Evolutionary conservation across 2,329 filamentous ascomycete species (phyloP).

Genomic region (Capronia americana): DNA sequence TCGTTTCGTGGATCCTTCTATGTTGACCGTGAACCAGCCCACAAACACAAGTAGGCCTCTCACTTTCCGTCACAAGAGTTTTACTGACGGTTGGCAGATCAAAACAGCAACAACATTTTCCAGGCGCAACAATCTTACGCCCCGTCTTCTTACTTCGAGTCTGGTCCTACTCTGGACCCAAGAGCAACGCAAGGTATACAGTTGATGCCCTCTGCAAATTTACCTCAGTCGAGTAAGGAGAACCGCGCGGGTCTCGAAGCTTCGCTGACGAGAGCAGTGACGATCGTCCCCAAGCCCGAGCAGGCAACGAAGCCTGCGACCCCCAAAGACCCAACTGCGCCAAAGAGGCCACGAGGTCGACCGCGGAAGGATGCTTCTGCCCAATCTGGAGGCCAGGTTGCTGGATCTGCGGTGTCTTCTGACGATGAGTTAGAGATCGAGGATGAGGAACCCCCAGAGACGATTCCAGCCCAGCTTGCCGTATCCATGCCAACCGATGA

Average conservation of each 20-base stretch:
- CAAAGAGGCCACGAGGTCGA: conserved; percentile 38
- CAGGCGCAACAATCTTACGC: conserved; percentile 28
- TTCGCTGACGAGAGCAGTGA: conserved; percentile 16
- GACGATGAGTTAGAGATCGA: conserved; percentile 57
- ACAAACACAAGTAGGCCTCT: conserved; percentile 15
- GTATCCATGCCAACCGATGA: conserved; percentile 60
- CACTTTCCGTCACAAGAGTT: background rate
- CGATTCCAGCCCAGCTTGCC: conserved; percentile 60
- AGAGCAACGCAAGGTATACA: conserved; percentile 36
- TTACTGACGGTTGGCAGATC: conserved; percentile 16
- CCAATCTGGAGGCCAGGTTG: conserved; percentile 37
- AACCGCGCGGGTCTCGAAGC: background rate
- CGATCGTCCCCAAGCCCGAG: conserved; percentile 31
- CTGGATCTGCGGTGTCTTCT: conserved; percentile 53
- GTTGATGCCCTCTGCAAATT: conserved; percentile 15
- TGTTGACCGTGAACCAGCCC: conserved; percentile 34
- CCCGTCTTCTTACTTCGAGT: conserved; percentile 25
- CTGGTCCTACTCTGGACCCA: conserved; percentile 34
- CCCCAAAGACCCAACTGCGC: conserved; percentile 25
- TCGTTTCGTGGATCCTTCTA: conserved; percentile 35
- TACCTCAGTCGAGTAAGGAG: conserved; percentile 15
- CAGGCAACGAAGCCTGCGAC: conserved; percentile 23
- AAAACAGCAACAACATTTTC: conserved; percentile 19
- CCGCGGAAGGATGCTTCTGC: conserved; percentile 36
- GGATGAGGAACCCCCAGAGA: conserved; percentile 58